Percentiles rank a stretch among this genome's conserved stretches.
phyloP scores from a whole-genome alignment of 2,329 filamentous ascomycete genomes.

The Whalleya microplaca region DNA sequence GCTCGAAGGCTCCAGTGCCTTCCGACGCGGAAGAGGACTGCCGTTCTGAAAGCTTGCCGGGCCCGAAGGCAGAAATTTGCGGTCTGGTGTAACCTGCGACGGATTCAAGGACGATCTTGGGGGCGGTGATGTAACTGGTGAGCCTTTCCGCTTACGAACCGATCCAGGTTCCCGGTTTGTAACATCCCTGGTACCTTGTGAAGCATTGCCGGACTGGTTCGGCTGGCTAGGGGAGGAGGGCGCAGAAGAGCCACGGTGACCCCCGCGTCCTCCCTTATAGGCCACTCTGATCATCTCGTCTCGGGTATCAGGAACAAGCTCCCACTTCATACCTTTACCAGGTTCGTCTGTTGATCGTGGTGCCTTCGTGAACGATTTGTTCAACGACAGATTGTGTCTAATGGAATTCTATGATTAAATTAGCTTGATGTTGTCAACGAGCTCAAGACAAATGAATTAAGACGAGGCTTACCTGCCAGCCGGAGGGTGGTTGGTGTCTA shows the following conservation, averaged over 20 bases:
- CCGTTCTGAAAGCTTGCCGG: conserved; percentile 55
- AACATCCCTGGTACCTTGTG: conserved; percentile 61
- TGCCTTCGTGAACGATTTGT: conserved; percentile 93
- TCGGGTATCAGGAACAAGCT: conserved; percentile 80
- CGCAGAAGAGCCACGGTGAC: conserved; percentile 69
- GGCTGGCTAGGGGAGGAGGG: conserved; percentile 67
- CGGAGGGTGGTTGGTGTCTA: conserved; percentile 72
- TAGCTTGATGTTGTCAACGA: conserved; percentile 23
- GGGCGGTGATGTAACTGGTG: conserved; percentile 57
- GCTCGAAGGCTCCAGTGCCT: conserved; percentile 46
- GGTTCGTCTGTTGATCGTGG: conserved; percentile 92
- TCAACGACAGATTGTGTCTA: conserved; percentile 91
- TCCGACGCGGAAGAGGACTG: conserved; percentile 65
- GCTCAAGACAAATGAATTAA: background rate
- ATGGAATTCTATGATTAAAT: conserved; percentile 76
- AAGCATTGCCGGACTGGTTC: conserved; percentile 63
- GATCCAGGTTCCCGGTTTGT: conserved; percentile 54
- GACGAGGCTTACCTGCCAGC: conserved; percentile 78
- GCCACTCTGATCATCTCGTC: conserved; percentile 86
- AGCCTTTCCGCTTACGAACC: conserved; percentile 60
- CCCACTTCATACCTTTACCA: conserved; percentile 99
- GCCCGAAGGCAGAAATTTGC: conserved; percentile 45
- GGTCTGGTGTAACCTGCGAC: conserved; percentile 63
- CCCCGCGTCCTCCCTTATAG: conserved; percentile 63
- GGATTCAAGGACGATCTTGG: conserved; percentile 53